Conservation (phyloP, 192 early-diverging fungal species). For the Coemansia sp. region DNA sequence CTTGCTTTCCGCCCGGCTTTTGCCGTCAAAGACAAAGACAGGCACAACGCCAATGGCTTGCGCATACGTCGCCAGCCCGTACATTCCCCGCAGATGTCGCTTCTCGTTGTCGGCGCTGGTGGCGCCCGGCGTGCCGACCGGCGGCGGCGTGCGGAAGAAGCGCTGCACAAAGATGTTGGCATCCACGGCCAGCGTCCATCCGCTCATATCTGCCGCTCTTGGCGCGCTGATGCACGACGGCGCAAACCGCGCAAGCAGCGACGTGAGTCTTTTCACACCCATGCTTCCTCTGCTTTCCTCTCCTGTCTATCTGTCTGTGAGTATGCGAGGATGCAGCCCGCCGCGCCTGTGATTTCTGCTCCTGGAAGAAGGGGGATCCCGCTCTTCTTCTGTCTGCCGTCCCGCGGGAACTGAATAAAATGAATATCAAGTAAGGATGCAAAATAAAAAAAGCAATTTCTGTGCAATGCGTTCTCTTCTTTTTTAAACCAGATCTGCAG, state of each 20-base stretch:
- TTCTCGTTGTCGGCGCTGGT: conserved; percentile 26
- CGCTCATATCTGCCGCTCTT: conserved; percentile 35
- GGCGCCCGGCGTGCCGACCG: neutral
- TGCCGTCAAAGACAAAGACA: conserved; percentile 72
- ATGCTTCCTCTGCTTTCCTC: conserved; percentile 16
- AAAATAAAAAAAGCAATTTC: neutral
- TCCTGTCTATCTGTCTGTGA: neutral
- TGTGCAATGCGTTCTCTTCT: no score
- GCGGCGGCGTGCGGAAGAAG: conserved; percentile 44
- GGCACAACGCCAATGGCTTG: conserved; percentile 59
- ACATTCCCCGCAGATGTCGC: conserved; percentile 64
- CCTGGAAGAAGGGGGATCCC: neutral
- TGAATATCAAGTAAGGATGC: neutral
- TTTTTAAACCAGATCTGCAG: neutral
- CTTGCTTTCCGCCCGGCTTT: conserved; percentile 56
- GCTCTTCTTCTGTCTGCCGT: neutral
- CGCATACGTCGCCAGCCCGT: conserved; percentile 55
- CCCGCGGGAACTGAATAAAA: neutral
- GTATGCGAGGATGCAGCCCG: neutral
- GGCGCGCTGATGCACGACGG: conserved; percentile 45
- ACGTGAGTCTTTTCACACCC: conserved; percentile 61
- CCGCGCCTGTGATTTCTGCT: conserved; percentile 10
- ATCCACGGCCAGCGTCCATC: conserved; percentile 58
- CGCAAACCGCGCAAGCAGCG: conserved; percentile 57
- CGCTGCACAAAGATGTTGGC: conserved; percentile 59